These are phyloP conservation scores for Pseudogymnoascus sp. DNA, from an alignment of 2,329 filamentous ascomycete genomes.

Conservation along the genomic window DNA sequence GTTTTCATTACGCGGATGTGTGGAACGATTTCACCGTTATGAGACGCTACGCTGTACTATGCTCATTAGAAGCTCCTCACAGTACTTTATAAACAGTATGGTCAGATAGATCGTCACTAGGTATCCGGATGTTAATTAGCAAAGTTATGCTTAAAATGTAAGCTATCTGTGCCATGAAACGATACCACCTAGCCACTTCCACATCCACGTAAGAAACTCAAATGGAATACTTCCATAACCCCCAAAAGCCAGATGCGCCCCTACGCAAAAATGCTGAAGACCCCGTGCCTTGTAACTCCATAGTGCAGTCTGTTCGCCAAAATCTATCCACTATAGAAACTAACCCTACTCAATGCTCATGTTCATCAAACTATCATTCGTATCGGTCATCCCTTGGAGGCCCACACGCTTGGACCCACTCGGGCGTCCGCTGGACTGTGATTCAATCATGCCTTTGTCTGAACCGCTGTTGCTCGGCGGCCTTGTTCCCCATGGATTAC, in stretches of 20 bases:
- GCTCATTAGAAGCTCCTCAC: background rate
- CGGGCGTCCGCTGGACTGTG: constrained; percentile 23
- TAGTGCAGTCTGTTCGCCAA: background rate
- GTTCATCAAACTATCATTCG: constrained; percentile 91
- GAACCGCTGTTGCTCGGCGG: constrained; percentile 52
- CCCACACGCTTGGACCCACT: constrained; percentile 49
- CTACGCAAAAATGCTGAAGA: background rate
- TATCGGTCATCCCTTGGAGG: constrained; percentile 88
- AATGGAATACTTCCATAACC: background rate
- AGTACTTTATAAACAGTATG: background rate
- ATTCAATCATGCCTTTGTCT: constrained; percentile 44
- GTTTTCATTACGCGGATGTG: background rate
- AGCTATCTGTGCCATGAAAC: background rate
- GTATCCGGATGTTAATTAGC: background rate
- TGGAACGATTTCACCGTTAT: too few species aligned
- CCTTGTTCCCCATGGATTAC: constrained; percentile 63
- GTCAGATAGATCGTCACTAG: background rate
- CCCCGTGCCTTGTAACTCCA: background rate
- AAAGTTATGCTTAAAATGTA: background rate
- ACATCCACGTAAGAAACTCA: background rate
- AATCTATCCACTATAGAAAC: background rate
- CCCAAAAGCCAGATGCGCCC: background rate
- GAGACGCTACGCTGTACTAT: too few species aligned
- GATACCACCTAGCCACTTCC: background rate
- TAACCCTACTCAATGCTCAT: constrained; percentile 80